Base-by-base conservation (phyloP, 163 green algal genomes). In the Scenedesmus sp. region DNA sequence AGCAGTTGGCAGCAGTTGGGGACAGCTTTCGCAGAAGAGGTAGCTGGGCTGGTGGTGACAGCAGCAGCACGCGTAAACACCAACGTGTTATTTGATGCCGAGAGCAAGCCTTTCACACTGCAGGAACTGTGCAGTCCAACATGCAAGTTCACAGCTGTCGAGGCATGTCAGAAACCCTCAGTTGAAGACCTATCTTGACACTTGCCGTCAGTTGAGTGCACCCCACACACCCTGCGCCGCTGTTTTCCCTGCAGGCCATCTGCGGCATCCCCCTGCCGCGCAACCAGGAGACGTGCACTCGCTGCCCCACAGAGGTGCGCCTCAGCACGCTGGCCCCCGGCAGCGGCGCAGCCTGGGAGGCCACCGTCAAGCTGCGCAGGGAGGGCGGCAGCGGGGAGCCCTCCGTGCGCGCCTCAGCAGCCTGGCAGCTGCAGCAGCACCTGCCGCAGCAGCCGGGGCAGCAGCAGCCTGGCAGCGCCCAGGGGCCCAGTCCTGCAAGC, bases 281-380 rank as follows among this genome's bases (percentile, higher is more conserved):
- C 22, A 81, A 59, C 26, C 43, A 85, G 35, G 93, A 93, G 42
- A 94, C 92, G 42, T 95, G 92, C 91, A 95, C 93, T 10, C 81
- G 93, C 2, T 95, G 93, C 86, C 93, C 93, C 42, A 95, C 89
- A 9, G 93, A 95, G 83, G 82, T 95, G 7, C 91, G 91, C 42
- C 61, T 95, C 26, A 93, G 85, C 37, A 70, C 68, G 42, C 78
- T 53, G 53, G 78, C 87, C 16, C 56, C 87, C n/a, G 40, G 16
- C 37, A 82, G n/a, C 24, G 85, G 85, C 10, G 18, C 44, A 51
- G 16, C 3, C 10, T 91, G 87, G 87, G 78, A 86, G 42, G 87
- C 87, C 26, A 82, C 68, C 7, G 49, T 92, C 80, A 92, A 92
- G 81, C 80, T 92, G 4, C 82, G 88, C 6, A 53, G 81, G 3